Evolutionary conservation across 1,139 yeast species (phyloP), one percentile per base, ranked within the genome.

Genomic region (Eremothecium gossypii): DNA sequence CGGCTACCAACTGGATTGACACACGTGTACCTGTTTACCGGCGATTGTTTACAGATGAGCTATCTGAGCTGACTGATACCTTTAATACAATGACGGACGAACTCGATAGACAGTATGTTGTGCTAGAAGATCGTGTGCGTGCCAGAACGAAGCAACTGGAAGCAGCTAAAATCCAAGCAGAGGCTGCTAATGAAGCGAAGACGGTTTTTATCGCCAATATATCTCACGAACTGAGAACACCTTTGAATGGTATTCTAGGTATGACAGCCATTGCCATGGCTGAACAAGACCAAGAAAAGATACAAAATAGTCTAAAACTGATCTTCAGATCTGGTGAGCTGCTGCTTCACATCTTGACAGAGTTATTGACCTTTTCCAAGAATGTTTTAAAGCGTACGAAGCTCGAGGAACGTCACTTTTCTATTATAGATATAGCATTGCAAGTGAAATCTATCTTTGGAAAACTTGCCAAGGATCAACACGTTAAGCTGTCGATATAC

Each of bases 231-330:
- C 71, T 91, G 57, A 73, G 96, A 51, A 91, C 98, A 0, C 98
- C 98, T 1, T 68, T 91, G 52, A 91, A 91, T 62, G 98, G 97
- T 59, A 91, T 91, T 36, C 67, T 91, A 45, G 98, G 98, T 44
- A 85, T 91, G 95, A 84, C 96, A 0, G 83, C 95, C 1, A 85
- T 89, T 43, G 91, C 96, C 1, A 76, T 86, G 79, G 91, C 84
- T 20, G 96, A 89, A 60, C 69, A 70, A 8, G 91, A 85, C 53
- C 70, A 71, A 7, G 61, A 69, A 4, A 77, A 79, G 51, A 77
- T 85, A 13, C 78, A 81, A 52, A 81, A 79, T 39, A 72, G 79
- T 32, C 67, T 89, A 48, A 81, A 80, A 50, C 71, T 87, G 44
- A 87, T 89, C 47, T 84, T 83, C 57, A 73, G 94, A 54, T 82